Evolutionary conservation across 2,329 filamentous ascomycete species (phyloP).

Genomic region (Beauveria scarabaeidicola): DNA sequence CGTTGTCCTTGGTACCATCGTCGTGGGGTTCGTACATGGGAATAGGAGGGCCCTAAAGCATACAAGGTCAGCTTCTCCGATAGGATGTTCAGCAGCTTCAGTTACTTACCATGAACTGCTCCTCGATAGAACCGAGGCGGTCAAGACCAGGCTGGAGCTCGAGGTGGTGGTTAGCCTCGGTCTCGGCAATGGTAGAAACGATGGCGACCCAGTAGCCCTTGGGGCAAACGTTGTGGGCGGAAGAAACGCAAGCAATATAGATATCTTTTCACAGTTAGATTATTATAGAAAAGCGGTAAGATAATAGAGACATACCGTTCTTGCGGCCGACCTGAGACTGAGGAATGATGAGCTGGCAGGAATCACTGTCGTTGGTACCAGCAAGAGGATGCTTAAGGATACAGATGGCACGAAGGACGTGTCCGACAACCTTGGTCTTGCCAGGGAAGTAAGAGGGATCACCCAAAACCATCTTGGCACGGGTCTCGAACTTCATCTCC

Average conservation of each 20-base stretch:
- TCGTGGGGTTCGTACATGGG: slow-evolving; percentile 88
- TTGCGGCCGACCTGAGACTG: slow-evolving; percentile 96
- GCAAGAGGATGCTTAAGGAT: slow-evolving; percentile 92
- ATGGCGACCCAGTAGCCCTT: slow-evolving; percentile 99
- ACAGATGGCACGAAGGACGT: slow-evolving; percentile 93
- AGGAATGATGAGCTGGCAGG: slow-evolving; percentile 90
- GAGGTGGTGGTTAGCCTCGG: slow-evolving; percentile 83
- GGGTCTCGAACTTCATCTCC: slow-evolving; percentile 93
- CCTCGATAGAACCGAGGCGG: slow-evolving; percentile 85
- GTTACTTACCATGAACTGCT: slow-evolving; percentile 77
- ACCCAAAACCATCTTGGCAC: slow-evolving; percentile 89
- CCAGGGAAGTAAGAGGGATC: slow-evolving; percentile 94
- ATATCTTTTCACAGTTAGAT: slow-evolving; percentile 53
- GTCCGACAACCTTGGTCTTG: slow-evolving; percentile 80
- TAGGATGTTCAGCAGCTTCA: neutral
- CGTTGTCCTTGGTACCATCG: slow-evolving; percentile 74
- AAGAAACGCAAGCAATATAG: slow-evolving; percentile 92
- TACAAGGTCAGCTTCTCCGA: neutral
- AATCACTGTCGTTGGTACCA: slow-evolving; percentile 82
- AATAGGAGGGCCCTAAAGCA: slow-evolving; percentile 63
- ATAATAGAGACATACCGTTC: slow-evolving; percentile 57
- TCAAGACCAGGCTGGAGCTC: slow-evolving; percentile 91
- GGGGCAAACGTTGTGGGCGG: slow-evolving; percentile 94
- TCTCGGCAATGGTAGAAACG: slow-evolving; percentile 94
- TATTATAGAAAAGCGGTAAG: neutral